Conservation (phyloP, 176 grass and related monocot species). For the Musa itinerans region DNA sequence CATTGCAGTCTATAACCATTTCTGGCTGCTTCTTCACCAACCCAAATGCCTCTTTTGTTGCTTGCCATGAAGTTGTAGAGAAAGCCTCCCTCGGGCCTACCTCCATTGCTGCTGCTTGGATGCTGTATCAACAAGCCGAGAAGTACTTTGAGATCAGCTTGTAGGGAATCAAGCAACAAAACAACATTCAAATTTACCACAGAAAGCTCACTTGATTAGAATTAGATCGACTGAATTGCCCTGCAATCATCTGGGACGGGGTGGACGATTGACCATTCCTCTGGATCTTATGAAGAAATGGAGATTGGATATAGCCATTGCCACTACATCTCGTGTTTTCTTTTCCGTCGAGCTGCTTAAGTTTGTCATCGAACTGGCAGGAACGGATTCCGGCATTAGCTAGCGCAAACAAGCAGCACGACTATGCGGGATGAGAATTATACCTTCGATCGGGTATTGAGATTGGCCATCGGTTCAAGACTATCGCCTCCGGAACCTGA, state of each 20-base stretch:
- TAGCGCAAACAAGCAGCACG: neutral
- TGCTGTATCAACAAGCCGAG: neutral
- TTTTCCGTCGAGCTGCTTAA: conserved; percentile 1
- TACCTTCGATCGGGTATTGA: conserved; percentile 4
- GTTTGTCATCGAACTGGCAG: conserved; percentile 10
- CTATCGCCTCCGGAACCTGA: neutral
- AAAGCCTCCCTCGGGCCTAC: neutral
- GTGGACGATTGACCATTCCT: neutral
- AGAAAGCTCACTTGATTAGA: conserved; percentile 9
- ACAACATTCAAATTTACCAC: neutral
- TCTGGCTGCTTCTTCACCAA: conserved; percentile 18
- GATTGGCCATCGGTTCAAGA: neutral
- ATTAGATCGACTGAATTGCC: neutral
- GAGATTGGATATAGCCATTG: neutral
- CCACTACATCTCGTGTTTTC: neutral
- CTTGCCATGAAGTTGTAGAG: conserved; percentile 1
- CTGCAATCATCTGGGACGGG: neutral
- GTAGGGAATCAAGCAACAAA: neutral
- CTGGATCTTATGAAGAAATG: neutral
- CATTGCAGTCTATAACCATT: conserved; percentile 27
- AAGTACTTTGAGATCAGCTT: neutral
- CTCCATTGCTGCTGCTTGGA: neutral
- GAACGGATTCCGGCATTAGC: neutral
- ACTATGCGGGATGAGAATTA: neutral
- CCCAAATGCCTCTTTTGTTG: conserved; percentile 22